These are phyloP conservation scores for Apiospora malaysiana DNA, from an alignment of 2,329 filamentous ascomycete genomes.

Conservation along the genomic window DNA sequence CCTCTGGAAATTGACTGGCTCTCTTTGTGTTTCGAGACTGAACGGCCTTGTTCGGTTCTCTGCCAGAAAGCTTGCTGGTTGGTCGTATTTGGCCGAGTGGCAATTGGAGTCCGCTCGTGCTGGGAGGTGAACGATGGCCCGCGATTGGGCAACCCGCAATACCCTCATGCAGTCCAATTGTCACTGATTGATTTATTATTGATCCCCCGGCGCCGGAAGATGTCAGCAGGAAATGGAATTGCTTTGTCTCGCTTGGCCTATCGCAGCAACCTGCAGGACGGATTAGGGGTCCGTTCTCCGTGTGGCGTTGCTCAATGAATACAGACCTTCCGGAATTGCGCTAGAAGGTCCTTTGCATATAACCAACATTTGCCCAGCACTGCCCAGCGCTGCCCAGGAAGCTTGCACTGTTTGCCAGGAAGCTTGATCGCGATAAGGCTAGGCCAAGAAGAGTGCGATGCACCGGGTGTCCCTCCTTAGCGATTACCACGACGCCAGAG, in stretches of 20 bases:
- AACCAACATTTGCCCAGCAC: background rate
- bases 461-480: background rate
- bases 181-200: background rate
- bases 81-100: constrained; percentile 14
- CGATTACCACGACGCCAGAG: too few species aligned
- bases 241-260: background rate
- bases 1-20: background rate
- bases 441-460: constrained; percentile 15
- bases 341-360: constrained; percentile 19
- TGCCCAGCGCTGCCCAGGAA: background rate
- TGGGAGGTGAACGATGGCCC: background rate
- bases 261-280: background rate
- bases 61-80: background rate
- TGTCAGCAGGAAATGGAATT: background rate
- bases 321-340: constrained; percentile 15
- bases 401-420: background rate
- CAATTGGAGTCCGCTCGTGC: background rate
- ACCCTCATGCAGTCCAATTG: background rate
- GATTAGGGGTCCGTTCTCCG: background rate
- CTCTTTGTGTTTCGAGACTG: background rate
- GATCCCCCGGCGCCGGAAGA: background rate
- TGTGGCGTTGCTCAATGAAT: background rate
- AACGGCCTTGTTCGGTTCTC: background rate
- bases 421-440: constrained; percentile 18
- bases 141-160: background rate